phyloP scores from a whole-genome alignment of 495 filamentous ascomycete genomes.

The Talaromyces adpressus region DNA sequence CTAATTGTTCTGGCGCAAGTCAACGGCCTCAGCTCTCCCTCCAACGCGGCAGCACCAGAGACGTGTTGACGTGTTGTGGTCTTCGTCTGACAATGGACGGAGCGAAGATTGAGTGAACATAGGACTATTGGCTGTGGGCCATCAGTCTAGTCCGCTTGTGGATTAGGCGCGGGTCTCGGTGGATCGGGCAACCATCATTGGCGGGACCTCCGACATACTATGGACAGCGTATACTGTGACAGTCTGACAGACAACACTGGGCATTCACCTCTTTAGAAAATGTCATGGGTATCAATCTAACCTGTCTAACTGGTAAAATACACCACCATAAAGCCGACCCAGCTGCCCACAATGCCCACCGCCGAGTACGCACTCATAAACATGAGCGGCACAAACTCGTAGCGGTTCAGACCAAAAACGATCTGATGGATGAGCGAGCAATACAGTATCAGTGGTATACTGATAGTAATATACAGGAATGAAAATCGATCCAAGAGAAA shows the following conservation, averaged over 20 bases:
- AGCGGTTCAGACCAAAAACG: conserved; percentile 66
- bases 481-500: conserved; percentile 88
- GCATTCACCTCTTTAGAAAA: neutral
- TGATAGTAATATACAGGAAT: conserved; percentile 77
- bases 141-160: neutral
- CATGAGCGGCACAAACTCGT: conserved; percentile 93
- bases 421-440: conserved; percentile 77
- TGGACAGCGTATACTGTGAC: no score
- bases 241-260: no score
- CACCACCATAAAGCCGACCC: conserved; percentile 91
- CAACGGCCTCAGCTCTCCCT: neutral
- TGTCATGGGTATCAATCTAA: neutral
- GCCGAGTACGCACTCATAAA: conserved; percentile 95
- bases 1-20: neutral
- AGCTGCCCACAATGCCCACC: conserved; percentile 91
- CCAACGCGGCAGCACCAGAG: neutral
- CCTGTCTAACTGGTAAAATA: conserved; percentile 66
- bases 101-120: neutral
- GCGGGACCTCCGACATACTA: no score
- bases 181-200: neutral
- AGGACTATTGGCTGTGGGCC: neutral
- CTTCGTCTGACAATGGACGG: neutral
- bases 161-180: neutral
- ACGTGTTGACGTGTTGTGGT: neutral
- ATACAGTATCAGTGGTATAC: conserved; percentile 85